These are phyloP conservation scores for Apostasia shenzhenica DNA, from an alignment of 106 monocot genomes.

Conservation along the genomic window DNA sequence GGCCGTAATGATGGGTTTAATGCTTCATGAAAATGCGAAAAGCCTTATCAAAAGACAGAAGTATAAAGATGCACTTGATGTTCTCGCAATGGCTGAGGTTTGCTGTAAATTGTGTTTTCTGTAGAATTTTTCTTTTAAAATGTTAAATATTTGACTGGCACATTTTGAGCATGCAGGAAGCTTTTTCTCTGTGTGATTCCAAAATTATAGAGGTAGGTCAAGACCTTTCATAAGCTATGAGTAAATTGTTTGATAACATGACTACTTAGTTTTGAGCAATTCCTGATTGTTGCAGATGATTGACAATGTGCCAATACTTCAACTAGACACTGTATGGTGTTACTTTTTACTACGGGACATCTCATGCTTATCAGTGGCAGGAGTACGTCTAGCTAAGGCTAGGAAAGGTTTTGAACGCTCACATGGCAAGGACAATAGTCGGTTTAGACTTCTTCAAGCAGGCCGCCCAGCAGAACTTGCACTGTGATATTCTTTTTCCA, in stretches of 20 bases:
- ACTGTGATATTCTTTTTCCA: constrained; percentile 43
- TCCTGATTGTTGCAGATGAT: constrained; percentile 46
- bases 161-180: constrained; percentile 39
- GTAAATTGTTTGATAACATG: background rate
- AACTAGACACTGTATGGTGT: constrained; percentile 97
- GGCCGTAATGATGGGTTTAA: constrained; percentile 85
- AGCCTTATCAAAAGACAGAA: constrained; percentile 54
- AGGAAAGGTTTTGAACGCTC: constrained; percentile 81
- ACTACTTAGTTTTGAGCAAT: background rate
- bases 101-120: background rate
- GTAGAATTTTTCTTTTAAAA: background rate
- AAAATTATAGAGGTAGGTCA: constrained; percentile 55
- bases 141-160: background rate
- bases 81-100: constrained; percentile 86
- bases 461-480: constrained; percentile 76
- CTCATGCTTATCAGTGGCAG: constrained; percentile 80
- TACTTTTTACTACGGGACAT: constrained; percentile 90
- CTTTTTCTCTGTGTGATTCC: constrained; percentile 81
- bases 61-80: constrained; percentile 81
- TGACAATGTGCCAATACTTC: constrained; percentile 93
- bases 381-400: constrained; percentile 60
- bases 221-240: background rate
- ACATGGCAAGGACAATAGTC: constrained; percentile 81
- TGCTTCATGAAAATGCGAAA: constrained; percentile 85
- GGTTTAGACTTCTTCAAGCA: constrained; percentile 70